Percentiles rank a stretch among this genome's conserved stretches.
These are phyloP conservation scores for Plasmodium yoelii DNA, from an alignment of 169 alveolate genomes.

Conservation along the genomic window DNA sequence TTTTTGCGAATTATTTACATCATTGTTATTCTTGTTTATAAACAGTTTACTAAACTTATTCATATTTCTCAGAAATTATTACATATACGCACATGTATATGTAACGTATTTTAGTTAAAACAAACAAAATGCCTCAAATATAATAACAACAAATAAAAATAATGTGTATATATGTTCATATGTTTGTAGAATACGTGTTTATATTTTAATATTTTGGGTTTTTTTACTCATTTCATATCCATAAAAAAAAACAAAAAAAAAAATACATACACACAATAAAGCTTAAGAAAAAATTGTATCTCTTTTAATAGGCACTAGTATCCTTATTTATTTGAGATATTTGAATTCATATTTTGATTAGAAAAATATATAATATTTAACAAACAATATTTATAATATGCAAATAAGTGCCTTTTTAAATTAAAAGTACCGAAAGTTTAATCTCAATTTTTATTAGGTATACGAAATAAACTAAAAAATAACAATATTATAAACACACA, in stretches of 20 bases:
- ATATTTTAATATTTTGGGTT: no score
- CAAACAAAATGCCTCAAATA: no score
- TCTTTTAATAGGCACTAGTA: neutral
- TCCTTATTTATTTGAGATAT: neutral
- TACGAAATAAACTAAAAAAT: neutral
- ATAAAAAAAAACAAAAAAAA: neutral
- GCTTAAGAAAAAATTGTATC: no score
- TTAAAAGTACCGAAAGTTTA: conserved; percentile 1
- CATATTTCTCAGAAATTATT: conserved; percentile 20
- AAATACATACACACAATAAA: neutral
- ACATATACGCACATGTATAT: conserved; percentile 8
- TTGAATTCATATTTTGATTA: neutral
- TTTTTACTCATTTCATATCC: no score
- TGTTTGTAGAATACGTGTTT: no score
- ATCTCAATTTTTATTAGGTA: neutral
- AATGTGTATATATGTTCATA: no score
- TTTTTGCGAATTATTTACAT: conserved; percentile 15
- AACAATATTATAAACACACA: no score
- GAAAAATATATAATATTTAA: conserved; percentile 13
- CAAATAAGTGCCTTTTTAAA: conserved; percentile 50
- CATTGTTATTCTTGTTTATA: conserved; percentile 20
- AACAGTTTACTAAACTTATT: conserved; percentile 38
- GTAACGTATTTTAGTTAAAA: no score
- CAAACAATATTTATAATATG: conserved; percentile 18
- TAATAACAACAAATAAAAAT: no score